These are phyloP conservation scores for Ustilago curta DNA, from an alignment of 1,284 basidiomycete species.

Conservation along the genomic window DNA sequence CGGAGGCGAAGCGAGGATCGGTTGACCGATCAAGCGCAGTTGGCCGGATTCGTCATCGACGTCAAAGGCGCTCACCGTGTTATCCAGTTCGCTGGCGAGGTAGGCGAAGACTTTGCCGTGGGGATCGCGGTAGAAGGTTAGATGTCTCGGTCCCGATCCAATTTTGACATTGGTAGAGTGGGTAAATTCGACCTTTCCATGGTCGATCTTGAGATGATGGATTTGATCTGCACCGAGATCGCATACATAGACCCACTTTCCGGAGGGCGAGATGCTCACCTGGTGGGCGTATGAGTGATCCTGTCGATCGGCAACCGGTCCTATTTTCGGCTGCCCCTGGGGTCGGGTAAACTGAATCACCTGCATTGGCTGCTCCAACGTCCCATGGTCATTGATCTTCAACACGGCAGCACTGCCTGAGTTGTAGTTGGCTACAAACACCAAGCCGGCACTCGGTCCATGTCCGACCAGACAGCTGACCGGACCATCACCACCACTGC, in stretches of 20 bases:
- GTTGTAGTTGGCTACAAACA: constrained; percentile 56
- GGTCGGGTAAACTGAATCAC: constrained; percentile 45
- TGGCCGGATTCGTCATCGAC: constrained; percentile 28
- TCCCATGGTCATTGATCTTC: constrained; percentile 21
- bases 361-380: constrained; percentile 11
- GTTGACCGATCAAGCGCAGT: constrained; percentile 23
- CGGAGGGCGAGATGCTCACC: constrained; percentile 39
- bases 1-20: constrained; percentile 45
- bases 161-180: constrained; percentile 29
- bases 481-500: constrained; percentile 31
- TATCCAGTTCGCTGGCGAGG: constrained; percentile 54
- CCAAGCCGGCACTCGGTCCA: constrained; percentile 9
- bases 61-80: constrained; percentile 44
- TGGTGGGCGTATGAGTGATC: constrained; percentile 61
- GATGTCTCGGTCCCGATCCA: constrained; percentile 46
- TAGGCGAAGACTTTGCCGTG: constrained; percentile 29
- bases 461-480: constrained; percentile 38
- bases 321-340: constrained; percentile 18
- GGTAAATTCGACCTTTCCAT: constrained; percentile 17
- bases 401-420: constrained; percentile 37
- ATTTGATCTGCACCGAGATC: constrained; percentile 62
- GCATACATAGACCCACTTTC: constrained; percentile 52
- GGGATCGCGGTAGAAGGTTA: constrained; percentile 39
- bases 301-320: constrained; percentile 55
- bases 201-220: constrained; percentile 35